Base-by-base conservation (phyloP, 345 rosid species). In the Eucalyptus sideroxylon region DNA sequence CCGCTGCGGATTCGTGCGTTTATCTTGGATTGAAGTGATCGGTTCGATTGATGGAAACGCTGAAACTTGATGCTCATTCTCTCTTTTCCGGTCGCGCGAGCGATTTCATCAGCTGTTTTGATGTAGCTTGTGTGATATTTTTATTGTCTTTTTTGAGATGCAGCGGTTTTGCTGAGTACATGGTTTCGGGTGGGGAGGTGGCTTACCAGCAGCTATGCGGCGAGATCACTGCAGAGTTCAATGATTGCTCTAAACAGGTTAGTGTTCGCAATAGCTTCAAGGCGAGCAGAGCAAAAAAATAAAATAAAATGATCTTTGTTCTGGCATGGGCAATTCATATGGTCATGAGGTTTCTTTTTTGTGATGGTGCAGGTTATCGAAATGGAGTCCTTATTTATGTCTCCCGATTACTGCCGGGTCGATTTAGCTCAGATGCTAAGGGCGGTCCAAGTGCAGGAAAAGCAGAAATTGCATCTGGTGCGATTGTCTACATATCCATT, bases 191-290 rank as follows among this genome's bases (percentile, higher is more conserved):
- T 89, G 96, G 93, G 87, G 99, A 98, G 92, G 87, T 94, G 86
- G 94, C 95, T 67, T 98, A 97, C 91, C 99, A 96, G 90, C 95
- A 95, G 87, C 96, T 98, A 83, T 97, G 98, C 91, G 91, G 94
- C 59, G 96, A 95, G 94, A 91, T 98, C 80, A 97, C 99, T 8
- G 86, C 72, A 10, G 97, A 95, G 93, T 98, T 98, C 94, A 97
- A 89, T 88, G 97, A 95, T 89, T 97, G 97, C 95, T 98, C 99
- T 2, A 95, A 96, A 96, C 98, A 97, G 92, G 99, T 97, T 14
- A 19, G 89, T 11, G 80, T 86, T 72, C 45, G 86, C 30, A 47
- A 60, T 60, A 9, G 86, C 30, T 5, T 47, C 27, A 31, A 26
- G 13, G 16, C 51, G 21, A 59, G 26, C 26, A 31, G 60, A 55